These are phyloP conservation scores for Graphilbum sp. DNA, from an alignment of 2,329 filamentous ascomycete species.

Conservation along the genomic window DNA sequence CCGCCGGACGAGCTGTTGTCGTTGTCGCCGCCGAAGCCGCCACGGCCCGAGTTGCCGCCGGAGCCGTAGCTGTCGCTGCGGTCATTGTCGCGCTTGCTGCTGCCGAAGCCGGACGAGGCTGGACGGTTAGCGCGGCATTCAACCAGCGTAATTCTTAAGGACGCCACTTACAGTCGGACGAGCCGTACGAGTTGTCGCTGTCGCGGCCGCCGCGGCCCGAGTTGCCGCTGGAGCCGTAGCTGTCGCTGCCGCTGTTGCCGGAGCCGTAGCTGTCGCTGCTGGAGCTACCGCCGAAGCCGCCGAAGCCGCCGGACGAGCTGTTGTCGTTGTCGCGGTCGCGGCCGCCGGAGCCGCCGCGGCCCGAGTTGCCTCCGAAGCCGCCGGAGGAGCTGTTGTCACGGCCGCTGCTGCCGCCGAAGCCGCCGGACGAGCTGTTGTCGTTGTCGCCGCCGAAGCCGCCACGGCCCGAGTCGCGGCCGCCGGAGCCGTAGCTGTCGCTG, in stretches of 20 bases:
- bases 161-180: neutral
- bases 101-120: too few species aligned
- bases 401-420: neutral
- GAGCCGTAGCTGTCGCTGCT: slow-evolving; percentile 9
- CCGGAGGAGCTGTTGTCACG: neutral
- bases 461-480: slow-evolving; percentile 11
- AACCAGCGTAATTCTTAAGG: too few species aligned
- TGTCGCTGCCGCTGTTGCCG: slow-evolving; percentile 1
- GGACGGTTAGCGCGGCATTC: too few species aligned
- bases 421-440: slow-evolving; percentile 9
- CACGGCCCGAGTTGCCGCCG: slow-evolving; percentile 10
- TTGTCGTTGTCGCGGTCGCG: neutral
- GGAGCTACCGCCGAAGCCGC: slow-evolving; percentile 10
- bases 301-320: slow-evolving; percentile 9
- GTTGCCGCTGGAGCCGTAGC: slow-evolving; percentile 1
- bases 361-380: neutral
- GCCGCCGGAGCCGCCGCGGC: slow-evolving; percentile 8
- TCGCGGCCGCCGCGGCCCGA: slow-evolving; percentile 1
- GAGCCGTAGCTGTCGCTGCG: neutral
- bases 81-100: slow-evolving; percentile 1
- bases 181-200: slow-evolving; percentile 8
- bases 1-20: neutral
- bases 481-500: slow-evolving; percentile 10
- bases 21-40: slow-evolving; percentile 1
- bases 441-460: slow-evolving; percentile 9